Evolutionary conservation across 2,329 filamentous ascomycete genomes (phyloP).

Genomic region (Alternaria viburni): DNA sequence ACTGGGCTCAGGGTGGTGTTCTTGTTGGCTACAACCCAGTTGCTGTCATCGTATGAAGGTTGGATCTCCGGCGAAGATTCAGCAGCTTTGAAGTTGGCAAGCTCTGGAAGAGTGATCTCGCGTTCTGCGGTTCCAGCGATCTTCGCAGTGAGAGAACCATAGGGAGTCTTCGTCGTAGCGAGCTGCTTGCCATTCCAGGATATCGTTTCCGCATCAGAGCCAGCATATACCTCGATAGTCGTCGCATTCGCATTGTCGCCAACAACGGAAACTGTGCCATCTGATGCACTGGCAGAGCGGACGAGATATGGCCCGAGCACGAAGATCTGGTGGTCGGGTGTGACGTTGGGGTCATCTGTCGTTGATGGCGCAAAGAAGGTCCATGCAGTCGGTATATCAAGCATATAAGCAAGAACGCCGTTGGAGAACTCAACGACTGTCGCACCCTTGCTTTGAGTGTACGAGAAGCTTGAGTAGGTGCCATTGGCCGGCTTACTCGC

Average conservation of each 20-base stretch:
- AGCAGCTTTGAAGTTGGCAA: conserved; percentile 57
- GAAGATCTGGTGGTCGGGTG: conserved; percentile 53
- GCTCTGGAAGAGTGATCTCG: conserved; percentile 52
- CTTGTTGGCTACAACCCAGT: conserved; percentile 60
- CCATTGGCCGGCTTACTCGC: conserved; percentile 26
- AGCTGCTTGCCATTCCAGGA: conserved; percentile 58
- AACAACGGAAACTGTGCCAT: conserved; percentile 55
- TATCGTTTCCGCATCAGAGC: conserved; percentile 37
- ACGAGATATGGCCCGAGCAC: conserved; percentile 39
- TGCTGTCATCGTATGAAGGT: conserved; percentile 58
- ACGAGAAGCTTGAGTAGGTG: conserved; percentile 48
- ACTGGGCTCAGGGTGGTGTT: conserved; percentile 54
- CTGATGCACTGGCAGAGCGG: conserved; percentile 50
- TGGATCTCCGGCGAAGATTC: conserved; percentile 59
- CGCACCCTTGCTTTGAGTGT: conserved; percentile 55
- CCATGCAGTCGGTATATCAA: conserved; percentile 62
- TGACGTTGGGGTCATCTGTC: conserved; percentile 53
- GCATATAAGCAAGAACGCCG: conserved; percentile 58
- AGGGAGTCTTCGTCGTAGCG: conserved; percentile 46
- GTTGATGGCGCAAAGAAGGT: conserved; percentile 63
- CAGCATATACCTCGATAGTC: conserved; percentile 49
- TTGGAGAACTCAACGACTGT: conserved; percentile 59
- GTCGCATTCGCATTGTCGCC: conserved; percentile 54
- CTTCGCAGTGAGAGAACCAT: conserved; percentile 54
- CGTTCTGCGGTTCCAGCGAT: conserved; percentile 50